Base-by-base conservation (phyloP, 768 basidiomycete genomes). In the Rubroboletus satanas region DNA sequence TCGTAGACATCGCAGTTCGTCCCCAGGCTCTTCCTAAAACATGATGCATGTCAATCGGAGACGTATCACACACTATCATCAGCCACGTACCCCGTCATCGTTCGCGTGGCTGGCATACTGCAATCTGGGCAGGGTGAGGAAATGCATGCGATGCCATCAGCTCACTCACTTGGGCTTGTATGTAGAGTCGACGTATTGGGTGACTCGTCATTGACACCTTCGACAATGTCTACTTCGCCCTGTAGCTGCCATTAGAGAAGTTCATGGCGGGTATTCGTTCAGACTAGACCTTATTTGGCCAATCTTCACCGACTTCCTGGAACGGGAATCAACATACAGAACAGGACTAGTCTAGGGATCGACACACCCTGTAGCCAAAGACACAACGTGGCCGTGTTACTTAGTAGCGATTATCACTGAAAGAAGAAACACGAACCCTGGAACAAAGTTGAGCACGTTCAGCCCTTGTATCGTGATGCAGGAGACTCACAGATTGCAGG, bases 161-260 rank as follows among this genome's bases (percentile, higher is more conserved):
- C 38, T 21, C 35, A 58, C 60, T 56, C 7, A 56, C 55, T 51
- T 38, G 47, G 46, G 8, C 51, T 42, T 0, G 60, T 67, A 52
- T 71, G 71, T 29, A 71, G 55, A 35, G 61, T 68, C 7, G 62
- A 62, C 32, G 38, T 39, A 47, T 72, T 64, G 15, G 69, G 63
- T 1, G 46, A n/a, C 26, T 56, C 42, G 43, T 64, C 32, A 49
- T 71, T 69, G 47, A 67, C 62, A 15, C 71, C 71, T 51, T 71
- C 67, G 21, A 69, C 21, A n/a, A 71, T 68, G 38, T 71, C 67
- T 21, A 66, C 17, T 28, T 64, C 62, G 5, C 65, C 65, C 64
- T 66, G 23, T 21, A 14, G 39, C n/a, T 29, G 8, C 43, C 9
- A 21, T 54, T 9, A 57, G 42, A 21, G 4, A 17, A 8, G 11